Evolutionary conservation across 1,284 basidiomycete species (phyloP), one percentile per base, ranked within the genome.

Genomic region (Cystobasidium pallidum): DNA sequence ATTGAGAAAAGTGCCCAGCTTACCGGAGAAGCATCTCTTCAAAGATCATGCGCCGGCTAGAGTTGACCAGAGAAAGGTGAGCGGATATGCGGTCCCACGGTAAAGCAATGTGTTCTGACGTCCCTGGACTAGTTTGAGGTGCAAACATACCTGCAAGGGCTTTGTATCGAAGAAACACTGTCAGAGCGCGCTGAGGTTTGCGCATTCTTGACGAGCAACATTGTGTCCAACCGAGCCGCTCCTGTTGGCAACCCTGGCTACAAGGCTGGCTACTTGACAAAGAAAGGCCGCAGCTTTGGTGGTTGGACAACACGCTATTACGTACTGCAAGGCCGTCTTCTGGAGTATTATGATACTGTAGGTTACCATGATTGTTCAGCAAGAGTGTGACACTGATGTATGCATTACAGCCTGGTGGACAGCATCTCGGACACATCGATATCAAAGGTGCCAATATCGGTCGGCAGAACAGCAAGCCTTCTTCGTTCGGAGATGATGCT

Each of bases 1-100:
- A 30, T 91, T 92, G 83, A 91, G 88, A 81, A 76, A 75, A 24
- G 87, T 98, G 66, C 87, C 86, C 24, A 85, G 84, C 54, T 81
- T 99, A 70, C 95, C 95, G 1, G 95, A 99, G 80, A 91, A 91
- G 66, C 90, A 89, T 80, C 84, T 96, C 10, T 98, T 95, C 90
- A 94, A 89, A 80, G 95, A 98, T 82, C 92, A 96, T 81, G 94
- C 94, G 1, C 94, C 95, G 13, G 91, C 91, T 66, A 94, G 92
- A 82, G 92, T 94, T 45, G 95, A 98, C 83, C 92, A 94, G 80
- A 84, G 94, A 76, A 96, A 95, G 84, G 91, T 90, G 77, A 76
- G 86, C 82, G 41, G 55, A 26, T 30, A 32, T 11, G 24, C 19
- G 30, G 47, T 76, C 45, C 43, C 54, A 41, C 65, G 63, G 24